phyloP scores from a whole-genome alignment of 2,329 filamentous ascomycete species.

The Fusarium solani-melongenae region DNA sequence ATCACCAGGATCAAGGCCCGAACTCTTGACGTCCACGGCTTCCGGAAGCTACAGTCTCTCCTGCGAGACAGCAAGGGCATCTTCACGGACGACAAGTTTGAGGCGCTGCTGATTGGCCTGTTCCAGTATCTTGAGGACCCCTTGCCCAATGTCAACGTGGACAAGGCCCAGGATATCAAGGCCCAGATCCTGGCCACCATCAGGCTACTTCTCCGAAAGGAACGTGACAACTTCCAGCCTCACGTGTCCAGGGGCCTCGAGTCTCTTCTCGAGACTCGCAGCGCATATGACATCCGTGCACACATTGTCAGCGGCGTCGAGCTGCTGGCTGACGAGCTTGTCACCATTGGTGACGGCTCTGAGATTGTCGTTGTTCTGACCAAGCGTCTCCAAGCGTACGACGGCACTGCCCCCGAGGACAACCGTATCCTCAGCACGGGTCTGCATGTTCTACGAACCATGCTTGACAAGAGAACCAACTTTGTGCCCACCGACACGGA shows the following conservation, averaged over 20 bases:
- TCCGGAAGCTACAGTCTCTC: constrained; percentile 80
- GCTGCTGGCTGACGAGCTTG: constrained; percentile 77
- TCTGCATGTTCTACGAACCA: constrained; percentile 69
- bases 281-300: constrained; percentile 73
- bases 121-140: constrained; percentile 78
- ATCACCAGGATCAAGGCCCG: constrained; percentile 78
- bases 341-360: constrained; percentile 70
- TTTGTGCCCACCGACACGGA: constrained; percentile 64
- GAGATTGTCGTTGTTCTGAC: constrained; percentile 69
- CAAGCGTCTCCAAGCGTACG: constrained; percentile 55
- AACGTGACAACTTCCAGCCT: constrained; percentile 72
- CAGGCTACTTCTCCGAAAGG: constrained; percentile 76
- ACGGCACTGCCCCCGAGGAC: constrained; percentile 57
- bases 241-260: constrained; percentile 76
- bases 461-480: constrained; percentile 62
- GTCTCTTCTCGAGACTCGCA: constrained; percentile 72
- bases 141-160: constrained; percentile 62
- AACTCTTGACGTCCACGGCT: constrained; percentile 83
- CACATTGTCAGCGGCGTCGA: constrained; percentile 82
- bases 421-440: constrained; percentile 70
- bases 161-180: constrained; percentile 78
- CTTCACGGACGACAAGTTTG: constrained; percentile 75
- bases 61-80: constrained; percentile 74
- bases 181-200: constrained; percentile 80
- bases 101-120: constrained; percentile 73